A percentile compares a stretch with the other conserved stretches of the same genome.
These are phyloP conservation scores for Atalantia buxifolia DNA, from an alignment of 345 rosid species.

Conservation along the genomic window DNA sequence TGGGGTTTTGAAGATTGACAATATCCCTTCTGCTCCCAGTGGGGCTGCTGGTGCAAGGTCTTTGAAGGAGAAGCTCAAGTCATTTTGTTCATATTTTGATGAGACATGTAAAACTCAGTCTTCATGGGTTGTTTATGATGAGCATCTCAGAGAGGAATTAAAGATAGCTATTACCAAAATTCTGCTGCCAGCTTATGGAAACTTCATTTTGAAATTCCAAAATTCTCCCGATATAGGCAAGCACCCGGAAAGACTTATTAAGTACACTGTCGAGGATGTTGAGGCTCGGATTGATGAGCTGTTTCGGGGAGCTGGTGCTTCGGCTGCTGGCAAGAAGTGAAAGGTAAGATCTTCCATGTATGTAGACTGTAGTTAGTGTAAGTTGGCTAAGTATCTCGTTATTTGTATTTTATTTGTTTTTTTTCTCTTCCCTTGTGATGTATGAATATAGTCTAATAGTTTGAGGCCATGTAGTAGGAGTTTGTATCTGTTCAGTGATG, in stretches of 20 bases:
- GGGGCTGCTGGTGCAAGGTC: slow-evolving; percentile 33
- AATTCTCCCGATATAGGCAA: slow-evolving; percentile 53
- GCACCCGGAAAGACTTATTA: slow-evolving; percentile 40
- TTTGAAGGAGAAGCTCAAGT: slow-evolving; percentile 61
- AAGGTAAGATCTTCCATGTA: slow-evolving; percentile 20
- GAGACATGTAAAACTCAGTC: slow-evolving; percentile 54
- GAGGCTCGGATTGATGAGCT: slow-evolving; percentile 50
- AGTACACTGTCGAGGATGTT: slow-evolving; percentile 48
- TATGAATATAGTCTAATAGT: slow-evolving; percentile 17
- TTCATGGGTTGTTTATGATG: slow-evolving; percentile 57
- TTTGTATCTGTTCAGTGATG: slow-evolving; percentile 8
- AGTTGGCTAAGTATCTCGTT: slow-evolving; percentile 18
- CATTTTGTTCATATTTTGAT: slow-evolving; percentile 50
- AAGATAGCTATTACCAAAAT: slow-evolving; percentile 39
- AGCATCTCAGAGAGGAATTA: slow-evolving; percentile 64
- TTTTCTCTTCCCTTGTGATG: background rate
- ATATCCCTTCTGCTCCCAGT: slow-evolving; percentile 31
- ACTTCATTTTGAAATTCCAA: slow-evolving; percentile 53
- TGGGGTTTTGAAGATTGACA: slow-evolving; percentile 51
- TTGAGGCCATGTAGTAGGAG: background rate
- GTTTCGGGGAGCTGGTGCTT: slow-evolving; percentile 47
- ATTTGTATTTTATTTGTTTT: background rate
- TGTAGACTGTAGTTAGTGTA: background rate
- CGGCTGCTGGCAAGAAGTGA: slow-evolving; percentile 54
- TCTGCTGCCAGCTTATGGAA: slow-evolving; percentile 59